phyloP scores from a whole-genome alignment of 352 stramenopile genomes.

The Salisapilia sapeloensis region DNA sequence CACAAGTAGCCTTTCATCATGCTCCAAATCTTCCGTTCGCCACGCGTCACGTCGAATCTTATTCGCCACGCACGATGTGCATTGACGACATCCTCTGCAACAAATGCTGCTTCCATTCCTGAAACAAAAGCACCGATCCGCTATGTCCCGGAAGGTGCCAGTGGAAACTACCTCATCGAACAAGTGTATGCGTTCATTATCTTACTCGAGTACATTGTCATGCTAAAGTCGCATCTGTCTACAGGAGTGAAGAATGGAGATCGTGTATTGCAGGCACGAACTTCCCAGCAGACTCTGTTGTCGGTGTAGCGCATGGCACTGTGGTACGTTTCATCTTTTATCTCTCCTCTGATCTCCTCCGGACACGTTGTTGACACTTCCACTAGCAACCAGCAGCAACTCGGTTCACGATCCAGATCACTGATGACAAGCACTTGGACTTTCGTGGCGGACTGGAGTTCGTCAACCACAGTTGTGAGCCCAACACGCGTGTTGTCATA shows the following conservation, averaged over 20 bases:
- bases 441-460: slow-evolving; percentile 73
- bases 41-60: too few species aligned
- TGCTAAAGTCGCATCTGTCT: neutral
- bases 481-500: slow-evolving; percentile 69
- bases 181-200: slow-evolving; percentile 18
- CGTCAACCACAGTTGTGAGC: slow-evolving; percentile 78
- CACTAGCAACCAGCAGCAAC: slow-evolving; percentile 36
- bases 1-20: too few species aligned
- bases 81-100: too few species aligned
- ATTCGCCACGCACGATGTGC: too few species aligned
- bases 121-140: slow-evolving; percentile 13
- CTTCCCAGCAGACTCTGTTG: slow-evolving; percentile 41
- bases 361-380: neutral
- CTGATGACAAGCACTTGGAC: slow-evolving; percentile 61
- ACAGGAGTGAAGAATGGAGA: slow-evolving; percentile 47
- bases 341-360: too few species aligned
- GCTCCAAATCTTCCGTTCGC: too few species aligned
- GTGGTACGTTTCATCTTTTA: slow-evolving; percentile 22
- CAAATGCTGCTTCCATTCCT: too few species aligned
- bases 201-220: neutral
- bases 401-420: slow-evolving; percentile 73
- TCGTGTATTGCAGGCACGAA: slow-evolving; percentile 50
- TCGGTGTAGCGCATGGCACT: slow-evolving; percentile 46
- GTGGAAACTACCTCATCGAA: slow-evolving; percentile 56
- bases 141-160: slow-evolving; percentile 36